Evolutionary conservation across 495 filamentous ascomycete genomes (phyloP), one percentile per base, ranked within the genome.

Genomic region (Penicillium longicatenatum): DNA sequence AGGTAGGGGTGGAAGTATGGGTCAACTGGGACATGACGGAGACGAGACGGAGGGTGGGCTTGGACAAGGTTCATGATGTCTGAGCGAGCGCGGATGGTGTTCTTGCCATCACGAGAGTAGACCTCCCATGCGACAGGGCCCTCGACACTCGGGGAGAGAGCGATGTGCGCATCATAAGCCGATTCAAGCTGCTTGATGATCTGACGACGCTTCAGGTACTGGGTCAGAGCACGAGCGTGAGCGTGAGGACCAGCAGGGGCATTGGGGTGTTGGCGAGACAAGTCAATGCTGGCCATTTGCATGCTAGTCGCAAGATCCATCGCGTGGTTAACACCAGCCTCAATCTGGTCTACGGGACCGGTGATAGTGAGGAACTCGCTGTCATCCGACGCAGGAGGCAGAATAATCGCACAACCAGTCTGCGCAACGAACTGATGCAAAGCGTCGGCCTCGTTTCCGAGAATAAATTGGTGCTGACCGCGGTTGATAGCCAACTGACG

Each of bases 381-480:
- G 43, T 93, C 90, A 39, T 90, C 89, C 14, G 81, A 82, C 2
- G 74, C 56, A 29, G 80, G 84, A 29, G 95, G 93, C 21, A 97
- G 64, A 44, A 97, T 84, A 45, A 98, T 84, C 41, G 89, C 81
- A 73, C 95, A 99, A 50, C 93, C 94, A 46, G 93, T 97, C 59
- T 96, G 85, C 16, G 85, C 84, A 56, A 96, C 84, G 77, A 99
- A 93, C 44, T 96, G 82, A 50, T 97, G 86, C 43, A 92, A 73
- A 4, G 89, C 86, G 56, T 86, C 82, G 30, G 89, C 90, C 52
- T 84, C 78, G 37, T 94, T 86, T 37, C 91, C 91, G 58, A 96
- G 84, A 63, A 99, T 90, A 74, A 97, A 96, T 67, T 92, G 92
- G 70, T 96, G 93, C 41, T 88, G 86, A 19, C 87, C 89, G 52